Evolutionary conservation across 2,329 filamentous ascomycete species (phyloP).

Genomic region (Exophiala sp.): DNA sequence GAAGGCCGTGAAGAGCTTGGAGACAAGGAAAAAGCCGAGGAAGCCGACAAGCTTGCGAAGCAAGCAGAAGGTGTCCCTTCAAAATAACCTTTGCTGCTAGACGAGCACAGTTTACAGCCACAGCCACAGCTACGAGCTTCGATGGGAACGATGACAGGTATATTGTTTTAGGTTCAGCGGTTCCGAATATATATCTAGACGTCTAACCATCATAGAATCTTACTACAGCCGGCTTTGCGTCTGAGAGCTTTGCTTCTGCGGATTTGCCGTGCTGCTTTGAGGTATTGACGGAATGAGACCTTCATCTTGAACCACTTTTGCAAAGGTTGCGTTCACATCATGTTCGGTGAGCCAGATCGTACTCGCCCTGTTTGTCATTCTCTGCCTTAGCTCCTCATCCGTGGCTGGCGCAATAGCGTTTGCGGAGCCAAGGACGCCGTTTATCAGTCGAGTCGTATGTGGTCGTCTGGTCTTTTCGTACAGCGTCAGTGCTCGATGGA

Average conservation of each 20-base stretch:
- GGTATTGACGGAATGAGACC: neutral
- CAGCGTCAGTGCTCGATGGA: constrained; percentile 35
- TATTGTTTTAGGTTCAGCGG: too few relatives aligned
- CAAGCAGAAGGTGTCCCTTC: constrained; percentile 25
- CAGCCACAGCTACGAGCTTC: too few relatives aligned
- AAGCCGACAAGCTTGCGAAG: constrained; percentile 21
- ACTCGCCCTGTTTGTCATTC: constrained; percentile 38
- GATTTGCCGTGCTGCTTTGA: too few relatives aligned
- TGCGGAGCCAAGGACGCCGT: constrained; percentile 35
- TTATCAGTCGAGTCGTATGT: constrained; percentile 40
- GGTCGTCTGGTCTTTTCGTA: constrained; percentile 45
- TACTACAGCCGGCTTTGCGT: too few relatives aligned
- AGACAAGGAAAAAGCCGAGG: constrained; percentile 22
- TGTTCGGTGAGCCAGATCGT: constrained; percentile 48
- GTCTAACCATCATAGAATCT: too few relatives aligned
- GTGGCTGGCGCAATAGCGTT: constrained; percentile 30
- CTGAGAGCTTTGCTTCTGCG: too few relatives aligned
- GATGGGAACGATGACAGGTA: too few relatives aligned
- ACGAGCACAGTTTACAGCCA: too few relatives aligned
- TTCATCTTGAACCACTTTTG: constrained; percentile 2
- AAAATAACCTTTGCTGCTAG: neutral
- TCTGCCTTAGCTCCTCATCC: constrained; percentile 37
- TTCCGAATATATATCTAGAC: too few relatives aligned
- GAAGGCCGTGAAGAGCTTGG: constrained; percentile 26
- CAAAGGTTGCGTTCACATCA: constrained; percentile 43